A percentile compares a stretch with the other conserved stretches of the same genome.
Evolutionary conservation across 1,139 yeast genomes (phyloP).

Genomic region (Pichia sp.): DNA sequence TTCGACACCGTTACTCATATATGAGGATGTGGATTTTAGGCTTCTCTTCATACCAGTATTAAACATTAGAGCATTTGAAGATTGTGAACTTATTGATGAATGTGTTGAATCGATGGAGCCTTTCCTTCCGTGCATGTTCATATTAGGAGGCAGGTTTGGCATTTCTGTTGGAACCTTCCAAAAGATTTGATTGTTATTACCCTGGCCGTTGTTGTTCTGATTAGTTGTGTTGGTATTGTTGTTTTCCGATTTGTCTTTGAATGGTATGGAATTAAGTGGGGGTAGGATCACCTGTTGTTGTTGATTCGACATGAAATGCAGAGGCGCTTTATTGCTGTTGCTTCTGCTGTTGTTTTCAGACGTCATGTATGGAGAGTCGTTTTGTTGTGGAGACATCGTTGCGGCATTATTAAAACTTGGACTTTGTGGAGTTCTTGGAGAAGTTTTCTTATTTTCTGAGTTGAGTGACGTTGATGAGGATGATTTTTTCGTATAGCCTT

Average conservation of each 20-base stretch:
- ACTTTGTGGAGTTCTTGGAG: slow-evolving; percentile 3
- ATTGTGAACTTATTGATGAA: slow-evolving; percentile 26
- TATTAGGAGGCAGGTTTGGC: slow-evolving; percentile 22
- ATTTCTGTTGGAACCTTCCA: slow-evolving; percentile 42
- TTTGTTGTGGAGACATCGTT: background rate
- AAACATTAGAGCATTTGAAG: slow-evolving; percentile 1
- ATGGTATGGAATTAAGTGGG: slow-evolving; percentile 24
- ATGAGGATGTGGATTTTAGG: background rate
- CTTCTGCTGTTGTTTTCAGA: background rate
- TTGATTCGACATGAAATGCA: background rate
- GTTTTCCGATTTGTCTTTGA: background rate
- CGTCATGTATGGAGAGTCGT: background rate
- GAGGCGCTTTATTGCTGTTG: background rate
- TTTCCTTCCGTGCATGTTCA: slow-evolving; percentile 12
- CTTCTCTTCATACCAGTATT: background rate
- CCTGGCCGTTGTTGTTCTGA: slow-evolving; percentile 5
- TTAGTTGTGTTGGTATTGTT: background rate
- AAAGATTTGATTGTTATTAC: slow-evolving; percentile 34
- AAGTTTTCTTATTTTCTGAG: background rate
- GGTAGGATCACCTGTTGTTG: slow-evolving; percentile 25
- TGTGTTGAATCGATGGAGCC: slow-evolving; percentile 36
- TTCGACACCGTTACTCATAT: slow-evolving; percentile 12
- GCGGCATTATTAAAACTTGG: slow-evolving; percentile 1
- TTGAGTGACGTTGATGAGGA: background rate
- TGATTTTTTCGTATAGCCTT: slow-evolving; percentile 55